Evolutionary conservation across 1,284 basidiomycete genomes (phyloP).

Genomic region (Ustilago hordei): DNA sequence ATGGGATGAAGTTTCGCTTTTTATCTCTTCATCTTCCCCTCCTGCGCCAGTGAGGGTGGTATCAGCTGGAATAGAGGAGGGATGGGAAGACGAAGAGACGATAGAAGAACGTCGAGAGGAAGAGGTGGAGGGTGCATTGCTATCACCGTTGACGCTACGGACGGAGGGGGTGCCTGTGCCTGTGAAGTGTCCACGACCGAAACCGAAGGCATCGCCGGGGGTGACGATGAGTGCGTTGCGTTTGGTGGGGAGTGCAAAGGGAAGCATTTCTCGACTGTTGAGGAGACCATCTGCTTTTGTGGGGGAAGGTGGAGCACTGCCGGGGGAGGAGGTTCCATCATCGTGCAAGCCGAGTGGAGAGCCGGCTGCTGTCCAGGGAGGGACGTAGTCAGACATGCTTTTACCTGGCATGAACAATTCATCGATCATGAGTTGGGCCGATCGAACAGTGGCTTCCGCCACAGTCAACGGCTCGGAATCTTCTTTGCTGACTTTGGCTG

Average conservation of each 20-base stretch:
- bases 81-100: conserved; percentile 10
- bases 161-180: conserved; percentile 59
- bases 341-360: conserved; percentile 42
- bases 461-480: conserved; percentile 35
- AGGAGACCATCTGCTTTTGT: conserved; percentile 69
- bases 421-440: conserved; percentile 56
- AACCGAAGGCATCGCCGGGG: conserved; percentile 71
- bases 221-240: conserved; percentile 80
- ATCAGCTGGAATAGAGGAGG: background rate
- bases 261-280: conserved; percentile 91
- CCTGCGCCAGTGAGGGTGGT: conserved; percentile 5
- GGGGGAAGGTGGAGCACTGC: conserved; percentile 31
- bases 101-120: conserved; percentile 33
- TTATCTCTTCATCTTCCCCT: conserved; percentile 16
- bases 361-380: conserved; percentile 54
- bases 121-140: conserved; percentile 15
- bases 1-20: conserved; percentile 29
- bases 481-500: conserved; percentile 18
- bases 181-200: conserved; percentile 62
- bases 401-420: conserved; percentile 55
- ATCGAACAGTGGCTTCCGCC: conserved; percentile 37
- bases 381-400: conserved; percentile 59
- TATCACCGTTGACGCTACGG: conserved; percentile 45
- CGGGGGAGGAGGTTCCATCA: conserved; percentile 9
- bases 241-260: conserved; percentile 83